Percentiles rank a stretch among this genome's conserved stretches.
Evolutionary conservation across 768 basidiomycete species (phyloP).

Genomic region (Lentinula sp.): DNA sequence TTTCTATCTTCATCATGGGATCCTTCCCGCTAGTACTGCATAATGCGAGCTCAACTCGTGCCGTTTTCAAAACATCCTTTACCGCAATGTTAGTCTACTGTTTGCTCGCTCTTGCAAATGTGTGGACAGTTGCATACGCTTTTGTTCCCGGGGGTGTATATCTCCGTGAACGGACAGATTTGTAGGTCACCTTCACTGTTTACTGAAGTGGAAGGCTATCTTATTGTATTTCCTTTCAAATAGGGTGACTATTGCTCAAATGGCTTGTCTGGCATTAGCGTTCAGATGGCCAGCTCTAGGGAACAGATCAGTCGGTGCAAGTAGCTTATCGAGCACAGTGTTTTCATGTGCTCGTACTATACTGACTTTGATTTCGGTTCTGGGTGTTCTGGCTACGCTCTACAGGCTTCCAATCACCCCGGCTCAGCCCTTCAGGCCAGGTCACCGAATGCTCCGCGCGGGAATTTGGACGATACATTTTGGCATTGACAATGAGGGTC

Average conservation of each 20-base stretch:
- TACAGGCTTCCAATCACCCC: slow-evolving; percentile 44
- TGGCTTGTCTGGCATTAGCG: slow-evolving; percentile 40
- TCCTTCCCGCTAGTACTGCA: slow-evolving; percentile 50
- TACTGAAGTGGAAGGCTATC: background rate
- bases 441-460: slow-evolving; percentile 64
- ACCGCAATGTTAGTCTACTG: slow-evolving; percentile 55
- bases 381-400: slow-evolving; percentile 47
- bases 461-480: slow-evolving; percentile 95
- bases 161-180: slow-evolving; percentile 71
- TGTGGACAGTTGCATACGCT: slow-evolving; percentile 86
- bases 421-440: slow-evolving; percentile 55
- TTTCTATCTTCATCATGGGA: slow-evolving; percentile 61
- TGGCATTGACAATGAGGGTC: slow-evolving; percentile 67
- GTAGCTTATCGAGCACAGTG: slow-evolving; percentile 11
- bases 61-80: slow-evolving; percentile 45
- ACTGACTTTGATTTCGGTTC: slow-evolving; percentile 33
- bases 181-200: slow-evolving; percentile 36
- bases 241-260: slow-evolving; percentile 51
- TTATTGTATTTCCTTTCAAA: background rate
- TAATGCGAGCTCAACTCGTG: slow-evolving; percentile 33
- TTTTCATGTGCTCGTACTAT: slow-evolving; percentile 23
- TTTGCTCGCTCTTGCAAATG: slow-evolving; percentile 59
- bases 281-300: slow-evolving; percentile 33
- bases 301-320: background rate
- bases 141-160: slow-evolving; percentile 79